A percentile compares a stretch with the other conserved stretches of the same genome.
phyloP scores from a whole-genome alignment of 306 rosid species.

The Vigna angularis region DNA sequence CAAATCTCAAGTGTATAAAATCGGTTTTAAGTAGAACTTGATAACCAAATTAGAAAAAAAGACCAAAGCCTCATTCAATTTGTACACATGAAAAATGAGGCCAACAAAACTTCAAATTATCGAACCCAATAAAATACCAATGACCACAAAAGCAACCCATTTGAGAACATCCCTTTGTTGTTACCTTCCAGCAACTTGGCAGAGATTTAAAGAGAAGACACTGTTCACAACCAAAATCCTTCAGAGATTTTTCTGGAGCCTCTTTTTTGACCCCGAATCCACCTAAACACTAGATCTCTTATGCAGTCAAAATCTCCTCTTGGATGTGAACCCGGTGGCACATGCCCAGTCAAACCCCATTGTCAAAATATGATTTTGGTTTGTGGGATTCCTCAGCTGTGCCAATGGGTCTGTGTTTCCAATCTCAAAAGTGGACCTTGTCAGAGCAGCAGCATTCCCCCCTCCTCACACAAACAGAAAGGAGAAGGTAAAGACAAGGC shows the following conservation, averaged over 20 bases:
- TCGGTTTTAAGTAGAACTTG: not conserved
- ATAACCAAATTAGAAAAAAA: conserved; percentile 37
- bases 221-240: conserved; percentile 30
- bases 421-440: conserved; percentile 46
- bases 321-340: conserved; percentile 39
- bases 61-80: conserved; percentile 32
- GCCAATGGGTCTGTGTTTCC: conserved; percentile 43
- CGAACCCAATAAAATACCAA: conserved; percentile 24
- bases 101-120: conserved; percentile 27
- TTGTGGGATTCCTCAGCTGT: conserved; percentile 50
- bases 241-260: conserved; percentile 41
- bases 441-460: conserved; percentile 17
- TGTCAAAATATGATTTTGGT: conserved; percentile 48
- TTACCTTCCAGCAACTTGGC: conserved; percentile 35
- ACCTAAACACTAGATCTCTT: conserved; percentile 58
- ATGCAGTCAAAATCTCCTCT: conserved; percentile 39
- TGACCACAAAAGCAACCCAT: conserved; percentile 6
- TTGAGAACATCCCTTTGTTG: conserved; percentile 23
- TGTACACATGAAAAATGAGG: conserved; percentile 14
- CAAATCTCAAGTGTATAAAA: conserved; percentile 27
- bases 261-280: conserved; percentile 42
- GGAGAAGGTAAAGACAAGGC: conserved; percentile 25
- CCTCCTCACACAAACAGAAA: conserved; percentile 26
- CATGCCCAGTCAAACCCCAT: conserved; percentile 51
- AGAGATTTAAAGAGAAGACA: conserved; percentile 25